Base-by-base conservation (phyloP, 2,329 filamentous ascomycete species). In the Aspergillus candidus region DNA sequence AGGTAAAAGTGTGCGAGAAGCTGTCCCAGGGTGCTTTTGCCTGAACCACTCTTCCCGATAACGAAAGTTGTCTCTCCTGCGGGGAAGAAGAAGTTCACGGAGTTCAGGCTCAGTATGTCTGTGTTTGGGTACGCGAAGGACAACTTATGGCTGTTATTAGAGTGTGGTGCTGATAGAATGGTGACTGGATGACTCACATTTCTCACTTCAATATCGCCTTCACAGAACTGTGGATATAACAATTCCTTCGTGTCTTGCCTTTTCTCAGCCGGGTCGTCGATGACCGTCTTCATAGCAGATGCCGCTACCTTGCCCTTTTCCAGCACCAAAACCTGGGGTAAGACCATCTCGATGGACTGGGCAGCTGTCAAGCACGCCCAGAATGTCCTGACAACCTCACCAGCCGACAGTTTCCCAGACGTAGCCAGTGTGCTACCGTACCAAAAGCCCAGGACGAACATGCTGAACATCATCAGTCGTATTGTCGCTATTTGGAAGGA, bases 361-460 rank as follows among this genome's bases (percentile, higher is more conserved):
- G 89, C 82, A 1, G 86, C 84, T 40, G 82, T 80, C 31, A 96
- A 70, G 2, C 84, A 85, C 4, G 86, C 80, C 71, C 93, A 94
- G 53, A 97, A 96, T 0, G 88, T 86, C 0, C 87, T 93, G 35
- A 96, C 65, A 3, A 94, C 79, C 43, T 83, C 72, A 0, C 83
- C 86, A 0, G 87, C 70, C 10, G 71, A 73, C 11, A 79, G 68
- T 1, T 73, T 63, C 1, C 80, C 80, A 1, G 76, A 66, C 8
- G 74, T 71, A 8, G 93, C 81, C 2, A 95, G 74, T 1, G 78
- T 71, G 22, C 84, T 78, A 0, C 89, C 90, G 55, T 90, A 94
- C 80, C 87, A 95, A 58, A 97, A 96, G 0, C 89, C 90, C 45
- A 89, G 78, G 0, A 94, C 83, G 53, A 97, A 96, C 61, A 96